Evolutionary conservation across 2,329 filamentous ascomycete genomes (phyloP), one percentile per base, ranked within the genome.

Genomic region (Colletotrichum shisoi): DNA sequence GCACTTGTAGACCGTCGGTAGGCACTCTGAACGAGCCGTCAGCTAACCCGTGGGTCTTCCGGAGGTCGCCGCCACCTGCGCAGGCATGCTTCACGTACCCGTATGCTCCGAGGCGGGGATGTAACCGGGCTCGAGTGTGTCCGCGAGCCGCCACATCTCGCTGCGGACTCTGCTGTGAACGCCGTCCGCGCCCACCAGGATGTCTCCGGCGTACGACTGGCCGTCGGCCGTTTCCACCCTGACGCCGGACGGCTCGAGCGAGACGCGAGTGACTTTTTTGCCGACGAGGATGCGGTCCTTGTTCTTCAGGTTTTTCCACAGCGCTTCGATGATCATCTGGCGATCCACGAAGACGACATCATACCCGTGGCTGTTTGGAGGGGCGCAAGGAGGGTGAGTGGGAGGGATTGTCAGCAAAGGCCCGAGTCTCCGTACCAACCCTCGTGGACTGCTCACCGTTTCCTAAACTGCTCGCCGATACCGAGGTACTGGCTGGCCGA

Each of bases 161-260:
- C 67, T 52, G 4, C 80, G 70, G 0, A 79, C 73, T 0, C 60
- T 69, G 69, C 79, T 81, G 62, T 80, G 74, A 17, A 82, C 73
- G 1, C 81, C 80, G 51, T 82, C 80, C 1, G 76, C 75, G 0
- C 80, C 79, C 8, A 62, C 42, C 40, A 65, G 44, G 21, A 65
- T 62, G 57, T 65, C 62, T 13, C 62, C 62, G 1, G 27, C 24
- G 49, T 54, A 65, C 2, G 34, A 42, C 5, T 40, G n/a, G 5
- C 62, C 62, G 11, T 64, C 62, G 2, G 17, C 27, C 4, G 62
- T 64, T 15, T 40, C 31, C 1, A 64, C 56, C 8, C 15, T 48
- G 4, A 64, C 62, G 21, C 34, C 27, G 3, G 48, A 60, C 15
- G 62, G 31, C 27, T 53, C 57, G 11, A 60, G 27, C 2, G 31